These are phyloP conservation scores for Iris macrosiphon DNA, from an alignment of 106 monocot genomes.

Conservation along the genomic window DNA sequence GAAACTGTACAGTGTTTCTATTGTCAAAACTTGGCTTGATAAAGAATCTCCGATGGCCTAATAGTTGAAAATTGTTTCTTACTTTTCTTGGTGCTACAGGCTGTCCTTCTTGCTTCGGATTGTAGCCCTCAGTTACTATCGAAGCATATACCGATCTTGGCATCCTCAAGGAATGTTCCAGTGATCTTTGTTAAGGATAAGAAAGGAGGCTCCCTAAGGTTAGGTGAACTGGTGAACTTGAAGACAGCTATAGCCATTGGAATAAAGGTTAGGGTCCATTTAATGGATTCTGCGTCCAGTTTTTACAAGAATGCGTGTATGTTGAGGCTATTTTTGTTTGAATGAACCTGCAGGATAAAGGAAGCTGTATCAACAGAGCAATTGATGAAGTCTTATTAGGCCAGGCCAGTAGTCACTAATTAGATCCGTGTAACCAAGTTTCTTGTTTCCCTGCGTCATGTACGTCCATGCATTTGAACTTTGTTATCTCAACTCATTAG, in stretches of 20 bases:
- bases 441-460: no score
- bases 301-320: not conserved
- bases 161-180: conserved; percentile 61
- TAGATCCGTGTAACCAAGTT: no score
- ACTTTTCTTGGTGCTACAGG: conserved; percentile 30
- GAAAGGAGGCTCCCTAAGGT: conserved; percentile 64
- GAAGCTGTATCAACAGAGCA: conserved; percentile 44
- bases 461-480: no score
- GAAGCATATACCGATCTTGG: conserved; percentile 68
- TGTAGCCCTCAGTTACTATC: conserved; percentile 67
- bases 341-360: conserved; percentile 33
- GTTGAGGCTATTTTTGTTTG: not conserved
- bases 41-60: no score
- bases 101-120: conserved; percentile 68
- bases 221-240: conserved; percentile 75
- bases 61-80: no score
- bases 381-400: conserved; percentile 37
- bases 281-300: not conserved
- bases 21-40: no score
- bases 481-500: no score
- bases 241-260: conserved; percentile 81
- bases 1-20: no score
- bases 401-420: no score
- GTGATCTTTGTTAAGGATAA: conserved; percentile 63
- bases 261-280: conserved; percentile 53